Conservation (phyloP, 345 rosid species). For the Eucalyptus marginata region DNA sequence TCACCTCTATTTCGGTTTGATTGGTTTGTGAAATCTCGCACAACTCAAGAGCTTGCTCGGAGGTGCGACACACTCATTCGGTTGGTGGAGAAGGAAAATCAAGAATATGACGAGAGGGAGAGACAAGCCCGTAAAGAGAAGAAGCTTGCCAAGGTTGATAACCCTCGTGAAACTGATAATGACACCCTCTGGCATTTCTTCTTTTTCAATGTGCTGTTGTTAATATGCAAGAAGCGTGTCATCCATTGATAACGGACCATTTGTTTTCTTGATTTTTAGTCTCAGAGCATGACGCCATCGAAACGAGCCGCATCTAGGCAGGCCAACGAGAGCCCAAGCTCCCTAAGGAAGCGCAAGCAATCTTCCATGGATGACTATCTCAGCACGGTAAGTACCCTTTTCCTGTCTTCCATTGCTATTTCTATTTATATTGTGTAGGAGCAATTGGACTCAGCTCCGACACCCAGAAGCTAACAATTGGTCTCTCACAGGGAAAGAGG, state of each 20-base stretch:
- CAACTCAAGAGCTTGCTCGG: slow-evolving; percentile 89
- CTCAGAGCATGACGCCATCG: slow-evolving; percentile 59
- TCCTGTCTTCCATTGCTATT: background rate
- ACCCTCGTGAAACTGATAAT: background rate
- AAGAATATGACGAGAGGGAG: slow-evolving; percentile 91
- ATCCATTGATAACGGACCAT: background rate
- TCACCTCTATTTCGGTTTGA: slow-evolving; percentile 83
- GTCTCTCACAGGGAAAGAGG: slow-evolving; percentile 4
- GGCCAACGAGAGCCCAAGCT: slow-evolving; percentile 50
- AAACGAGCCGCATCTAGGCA: slow-evolving; percentile 59
- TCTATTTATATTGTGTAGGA: background rate
- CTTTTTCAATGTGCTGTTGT: background rate
- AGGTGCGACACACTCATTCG: slow-evolving; percentile 94
- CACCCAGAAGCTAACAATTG: background rate
- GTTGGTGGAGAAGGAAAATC: slow-evolving; percentile 98
- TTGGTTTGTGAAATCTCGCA: slow-evolving; percentile 96
- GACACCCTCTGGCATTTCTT: background rate
- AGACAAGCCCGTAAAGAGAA: slow-evolving; percentile 96
- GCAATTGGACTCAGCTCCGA: background rate
- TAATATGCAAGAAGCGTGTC: background rate
- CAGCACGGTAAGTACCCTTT: slow-evolving; percentile 23
- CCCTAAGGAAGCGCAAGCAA: slow-evolving; percentile 71
- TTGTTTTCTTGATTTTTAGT: background rate
- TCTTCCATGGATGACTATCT: slow-evolving; percentile 72
- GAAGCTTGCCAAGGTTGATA: slow-evolving; percentile 82